These are phyloP conservation scores for Circinella minor DNA, from an alignment of 371 early-diverging fungal species.

Conservation along the genomic window DNA sequence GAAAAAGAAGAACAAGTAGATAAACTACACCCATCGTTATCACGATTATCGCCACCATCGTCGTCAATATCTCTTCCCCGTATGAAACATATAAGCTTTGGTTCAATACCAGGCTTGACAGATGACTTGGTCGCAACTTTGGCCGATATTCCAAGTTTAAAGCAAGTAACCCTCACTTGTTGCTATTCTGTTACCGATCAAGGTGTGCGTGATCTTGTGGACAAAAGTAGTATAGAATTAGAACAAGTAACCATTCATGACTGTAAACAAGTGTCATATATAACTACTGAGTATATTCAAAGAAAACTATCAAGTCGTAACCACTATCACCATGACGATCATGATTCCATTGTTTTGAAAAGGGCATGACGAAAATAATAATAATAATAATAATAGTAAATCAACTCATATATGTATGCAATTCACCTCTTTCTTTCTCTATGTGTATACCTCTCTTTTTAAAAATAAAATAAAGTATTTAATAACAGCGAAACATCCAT, in stretches of 20 bases:
- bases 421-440: too few relatives aligned
- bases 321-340: too few relatives aligned
- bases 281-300: background rate
- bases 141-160: background rate
- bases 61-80: background rate
- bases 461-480: too few relatives aligned
- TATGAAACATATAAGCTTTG: slow-evolving; percentile 1
- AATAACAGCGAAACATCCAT: too few relatives aligned
- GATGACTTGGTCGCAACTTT: background rate
- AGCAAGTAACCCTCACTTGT: background rate
- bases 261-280: background rate
- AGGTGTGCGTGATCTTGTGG: background rate
- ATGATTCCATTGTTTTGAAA: too few relatives aligned
- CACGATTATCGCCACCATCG: too few relatives aligned
- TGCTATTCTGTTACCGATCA: background rate
- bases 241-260: background rate
- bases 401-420: too few relatives aligned
- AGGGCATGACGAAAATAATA: too few relatives aligned
- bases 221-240: background rate
- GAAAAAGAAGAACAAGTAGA: background rate
- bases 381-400: too few relatives aligned
- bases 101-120: background rate
- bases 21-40: background rate
- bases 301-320: background rate
- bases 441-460: too few relatives aligned